Base-by-base conservation (phyloP, 345 rosid genomes). In the Rhodamnia argentea region DNA sequence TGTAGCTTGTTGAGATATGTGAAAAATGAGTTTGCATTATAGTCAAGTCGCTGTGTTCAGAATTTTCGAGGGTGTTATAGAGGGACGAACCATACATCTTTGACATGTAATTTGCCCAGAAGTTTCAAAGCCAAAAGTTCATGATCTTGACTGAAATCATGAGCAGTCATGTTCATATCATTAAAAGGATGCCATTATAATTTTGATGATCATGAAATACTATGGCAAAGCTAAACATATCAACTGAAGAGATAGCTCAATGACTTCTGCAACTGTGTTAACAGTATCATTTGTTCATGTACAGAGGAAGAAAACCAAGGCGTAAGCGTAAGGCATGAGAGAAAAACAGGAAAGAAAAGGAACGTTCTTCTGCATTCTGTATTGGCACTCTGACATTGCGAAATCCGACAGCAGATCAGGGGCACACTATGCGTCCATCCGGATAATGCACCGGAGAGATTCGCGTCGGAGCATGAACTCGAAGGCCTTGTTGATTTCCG, bases 401-500 rank as follows among this genome's bases (percentile, higher is more conserved):
- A 64, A 82, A 52, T 42, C 32, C 4, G 42, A 52, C 24, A 7
- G 84, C 20, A 82, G 29, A 82, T 18, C 53, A 27, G 37, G 4
- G 56, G 40, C 52, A 32, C 70, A 24, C 76, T 84, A 84, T 16
- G 76, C 76, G 1, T 87, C 94, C 92, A 92, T 91, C 40, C 86
- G 81, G 84, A 92, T 92, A 20, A 92, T 88, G 88, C 93, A 92
- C 47, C 92, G 82, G 82, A 91, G 81, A 40, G 94, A 85, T 84
- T 87, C 91, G 47, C 94, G 92, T 22, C 84, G 88, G 47, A 90
- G 74, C 96, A 92, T 92, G 82, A 62, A 83, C 11, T 94, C 94
- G 16, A 92, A 93, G n/a, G 93, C 90, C 78, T 89, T 92, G 88
- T 92, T 93, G 85, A 92, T 92, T 52, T 92, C 90, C 2, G 91